Conservation (phyloP, 495 filamentous ascomycete species). For the Aspergillus saccharolyticus region DNA sequence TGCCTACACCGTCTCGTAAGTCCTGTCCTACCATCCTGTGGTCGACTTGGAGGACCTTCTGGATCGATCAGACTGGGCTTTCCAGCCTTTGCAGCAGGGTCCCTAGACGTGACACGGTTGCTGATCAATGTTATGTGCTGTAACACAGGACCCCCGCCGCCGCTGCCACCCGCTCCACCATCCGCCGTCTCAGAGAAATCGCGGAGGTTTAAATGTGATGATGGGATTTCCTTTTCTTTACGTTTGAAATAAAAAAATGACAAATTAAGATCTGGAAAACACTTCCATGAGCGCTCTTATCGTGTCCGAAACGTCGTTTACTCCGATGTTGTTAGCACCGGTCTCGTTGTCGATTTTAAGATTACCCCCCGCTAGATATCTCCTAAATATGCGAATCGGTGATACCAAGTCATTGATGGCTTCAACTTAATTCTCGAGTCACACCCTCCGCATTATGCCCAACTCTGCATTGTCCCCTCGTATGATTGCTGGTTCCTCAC, state of each 20-base stretch:
- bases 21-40: slow-evolving; percentile 21
- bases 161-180: slow-evolving; percentile 92
- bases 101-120: slow-evolving; percentile 11
- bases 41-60: too few species aligned
- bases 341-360: slow-evolving; percentile 11
- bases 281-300: slow-evolving; percentile 21
- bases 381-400: slow-evolving; percentile 18
- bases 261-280: slow-evolving; percentile 33
- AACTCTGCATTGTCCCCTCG: not conserved
- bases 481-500: not conserved
- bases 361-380: slow-evolving; percentile 18
- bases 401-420: slow-evolving; percentile 14
- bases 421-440: not conserved
- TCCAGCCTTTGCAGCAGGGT: not conserved
- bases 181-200: slow-evolving; percentile 96
- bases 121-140: slow-evolving; percentile 17
- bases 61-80: not conserved
- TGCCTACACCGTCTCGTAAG: slow-evolving; percentile 95
- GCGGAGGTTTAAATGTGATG: slow-evolving; percentile 76
- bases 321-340: slow-evolving; percentile 14
- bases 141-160: slow-evolving; percentile 80
- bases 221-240: slow-evolving; percentile 43
- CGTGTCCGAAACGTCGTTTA: slow-evolving; percentile 12
- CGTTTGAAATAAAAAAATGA: slow-evolving; percentile 44
- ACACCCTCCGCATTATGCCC: not conserved